phyloP scores from a whole-genome alignment of 495 filamentous ascomycete genomes.

The Podospora conica region DNA sequence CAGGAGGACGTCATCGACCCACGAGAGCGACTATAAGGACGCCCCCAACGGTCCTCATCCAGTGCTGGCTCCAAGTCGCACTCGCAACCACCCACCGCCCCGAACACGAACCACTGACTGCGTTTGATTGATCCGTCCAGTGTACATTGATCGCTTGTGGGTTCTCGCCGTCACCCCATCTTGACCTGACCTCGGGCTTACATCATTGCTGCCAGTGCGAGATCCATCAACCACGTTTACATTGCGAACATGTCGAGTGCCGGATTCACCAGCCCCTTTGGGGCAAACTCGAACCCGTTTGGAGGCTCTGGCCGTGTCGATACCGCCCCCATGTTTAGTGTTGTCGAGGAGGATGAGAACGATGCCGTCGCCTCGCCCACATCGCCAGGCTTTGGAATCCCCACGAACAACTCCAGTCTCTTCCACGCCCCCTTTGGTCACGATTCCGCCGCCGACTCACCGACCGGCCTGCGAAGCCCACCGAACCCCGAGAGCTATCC shows the following conservation, averaged over 20 bases:
- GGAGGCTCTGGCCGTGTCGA: constrained; percentile 36
- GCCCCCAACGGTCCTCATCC: constrained; percentile 12
- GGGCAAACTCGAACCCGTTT: constrained; percentile 17
- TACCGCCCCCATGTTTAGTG: constrained; percentile 41
- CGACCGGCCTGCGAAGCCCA: constrained; percentile 35
- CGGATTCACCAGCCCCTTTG: constrained; percentile 47
- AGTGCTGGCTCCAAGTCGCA: not conserved
- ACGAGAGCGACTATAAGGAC: not conserved
- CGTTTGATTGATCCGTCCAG: not conserved
- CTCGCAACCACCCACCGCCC: not conserved
- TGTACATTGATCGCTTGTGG: not conserved
- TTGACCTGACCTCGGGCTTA: not conserved
- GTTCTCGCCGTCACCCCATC: not conserved
- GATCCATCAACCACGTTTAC: not conserved
- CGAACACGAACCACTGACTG: not conserved
- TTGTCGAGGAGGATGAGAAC: constrained; percentile 56
- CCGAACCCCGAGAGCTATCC: constrained; percentile 67
- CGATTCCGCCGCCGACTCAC: constrained; percentile 37
- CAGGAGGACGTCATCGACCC: not conserved
- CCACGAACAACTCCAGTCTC: constrained; percentile 14
- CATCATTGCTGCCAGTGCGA: not conserved
- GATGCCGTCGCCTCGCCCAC: constrained; percentile 53
- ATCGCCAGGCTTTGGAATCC: constrained; percentile 41
- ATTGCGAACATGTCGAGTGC: constrained; percentile 40
- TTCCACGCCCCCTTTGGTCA: constrained; percentile 45